Evolutionary conservation across 495 filamentous ascomycete genomes (phyloP), one percentile per base, ranked within the genome.

Genomic region (Aspergillus homomorphus): DNA sequence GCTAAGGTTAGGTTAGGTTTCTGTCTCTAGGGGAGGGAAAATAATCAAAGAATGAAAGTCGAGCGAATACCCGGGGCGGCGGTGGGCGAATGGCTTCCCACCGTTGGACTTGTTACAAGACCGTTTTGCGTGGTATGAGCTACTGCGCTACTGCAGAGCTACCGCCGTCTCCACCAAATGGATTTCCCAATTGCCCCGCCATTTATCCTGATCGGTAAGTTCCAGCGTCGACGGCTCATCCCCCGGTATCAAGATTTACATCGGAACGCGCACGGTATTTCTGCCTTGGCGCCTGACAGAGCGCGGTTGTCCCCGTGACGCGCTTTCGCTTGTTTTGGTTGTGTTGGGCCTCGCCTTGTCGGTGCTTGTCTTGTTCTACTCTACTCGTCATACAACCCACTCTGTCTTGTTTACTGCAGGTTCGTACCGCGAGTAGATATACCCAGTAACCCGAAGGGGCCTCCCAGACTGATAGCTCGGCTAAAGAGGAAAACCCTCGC

Each of bases 171-270:
- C 12, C 3, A 16, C 64, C 58, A 66, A 53, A 63, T 15, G 46
- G 14, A 3, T 16, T 0, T 16, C 12, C 5, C 0, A 14, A 18
- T 15, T n/a, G 4, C 10, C 16, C 28, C 51, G 23, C 3, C 22
- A 3, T 21, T 9, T 28, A 51, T n/a, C 54, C 51, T 2, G 20
- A 52, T 2, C 6, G 26, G 58, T 24, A 53, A 22, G 24, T 23
- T 56, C 53, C 48, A 8, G 38, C 58, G 54, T 41, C 28, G 42
- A 48, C 49, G 58, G 62, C 49, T 54, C 58, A 62, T 66, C 59
- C 64, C 62, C 64, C 64, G 64, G 64, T 63, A 66, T 66, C 56
- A 19, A 20, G 18, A 57, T 20, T 21, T 48, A 56, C 57, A 1
- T 12, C 2, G n/a, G n/a, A 45, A 6, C 7, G 10, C 30, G 28